Evolutionary conservation across 2,329 filamentous ascomycete species (phyloP).

Genomic region (Leptographium flavum): DNA sequence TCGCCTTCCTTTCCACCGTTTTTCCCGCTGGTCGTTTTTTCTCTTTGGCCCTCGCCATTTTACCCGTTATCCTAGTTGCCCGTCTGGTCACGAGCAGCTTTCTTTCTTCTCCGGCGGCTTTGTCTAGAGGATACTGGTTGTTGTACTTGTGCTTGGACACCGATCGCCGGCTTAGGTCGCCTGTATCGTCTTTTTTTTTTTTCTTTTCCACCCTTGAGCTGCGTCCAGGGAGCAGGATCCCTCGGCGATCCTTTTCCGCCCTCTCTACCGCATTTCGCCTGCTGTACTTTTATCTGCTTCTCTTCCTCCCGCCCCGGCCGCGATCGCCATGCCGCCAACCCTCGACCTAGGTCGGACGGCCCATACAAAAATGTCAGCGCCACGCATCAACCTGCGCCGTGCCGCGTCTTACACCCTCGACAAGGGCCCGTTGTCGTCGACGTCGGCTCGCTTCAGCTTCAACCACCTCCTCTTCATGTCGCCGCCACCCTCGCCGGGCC

Average conservation of each 20-base stretch:
- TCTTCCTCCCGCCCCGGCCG: background rate
- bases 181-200: background rate
- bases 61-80: background rate
- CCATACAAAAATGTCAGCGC: constrained; percentile 35
- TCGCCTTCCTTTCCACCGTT: background rate
- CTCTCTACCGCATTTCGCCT: too few species aligned
- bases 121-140: background rate
- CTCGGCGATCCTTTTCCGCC: background rate
- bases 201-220: background rate
- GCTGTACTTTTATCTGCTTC: too few species aligned
- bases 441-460: constrained; percentile 49
- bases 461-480: constrained; percentile 52
- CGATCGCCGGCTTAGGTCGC: background rate
- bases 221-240: background rate
- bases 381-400: constrained; percentile 44
- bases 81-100: background rate
- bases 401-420: constrained; percentile 44
- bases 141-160: background rate
- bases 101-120: background rate
- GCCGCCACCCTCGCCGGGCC: constrained; percentile 55
- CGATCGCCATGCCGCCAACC: constrained; percentile 27
- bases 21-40: background rate
- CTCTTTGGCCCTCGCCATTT: too few species aligned
- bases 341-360: constrained; percentile 29
- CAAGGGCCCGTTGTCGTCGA: constrained; percentile 40